Evolutionary conservation across 106 monocot species (phyloP).

Genomic region (Platanthera zijinensis): DNA sequence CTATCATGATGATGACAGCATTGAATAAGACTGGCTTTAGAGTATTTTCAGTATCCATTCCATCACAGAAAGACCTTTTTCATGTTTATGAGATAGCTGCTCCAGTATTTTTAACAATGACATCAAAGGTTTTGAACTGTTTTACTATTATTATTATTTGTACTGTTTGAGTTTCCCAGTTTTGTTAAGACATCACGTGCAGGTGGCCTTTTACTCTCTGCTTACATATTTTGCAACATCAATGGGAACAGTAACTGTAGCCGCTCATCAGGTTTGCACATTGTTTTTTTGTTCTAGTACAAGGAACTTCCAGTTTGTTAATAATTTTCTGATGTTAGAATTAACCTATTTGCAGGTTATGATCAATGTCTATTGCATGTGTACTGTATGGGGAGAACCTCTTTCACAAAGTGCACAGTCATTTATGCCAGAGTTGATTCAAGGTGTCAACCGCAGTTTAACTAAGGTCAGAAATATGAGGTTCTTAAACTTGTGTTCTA

Average conservation of each 20-base stretch:
- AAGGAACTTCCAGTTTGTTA: background rate
- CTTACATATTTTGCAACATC: constrained; percentile 93
- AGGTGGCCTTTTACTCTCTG: constrained; percentile 90
- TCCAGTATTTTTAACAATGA: constrained; percentile 94
- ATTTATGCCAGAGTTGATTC: constrained; percentile 96
- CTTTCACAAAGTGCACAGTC: constrained; percentile 97
- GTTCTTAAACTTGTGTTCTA: background rate
- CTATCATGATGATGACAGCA: constrained; percentile 74
- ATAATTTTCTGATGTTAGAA: background rate
- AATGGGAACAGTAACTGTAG: constrained; percentile 85
- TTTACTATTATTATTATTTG: background rate
- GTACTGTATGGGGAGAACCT: constrained; percentile 95
- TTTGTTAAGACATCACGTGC: constrained; percentile 9
- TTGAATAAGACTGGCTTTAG: constrained; percentile 50
- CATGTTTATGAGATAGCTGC: constrained; percentile 82
- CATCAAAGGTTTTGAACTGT: constrained; percentile 66
- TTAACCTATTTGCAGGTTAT: constrained; percentile 53
- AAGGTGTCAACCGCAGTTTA: constrained; percentile 77
- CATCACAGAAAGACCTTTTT: constrained; percentile 59
- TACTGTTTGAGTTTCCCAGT: background rate
- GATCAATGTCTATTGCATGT: constrained; percentile 89
- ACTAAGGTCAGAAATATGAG: constrained; percentile 39
- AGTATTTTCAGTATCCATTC: constrained; percentile 53
- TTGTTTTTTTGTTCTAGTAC: background rate
- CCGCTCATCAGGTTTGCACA: constrained; percentile 81